Percentiles rank a stretch among this genome's conserved stretches.
Conservation (phyloP, 73 alveolate genomes). For the Symbiodinium pilosum region DNA sequence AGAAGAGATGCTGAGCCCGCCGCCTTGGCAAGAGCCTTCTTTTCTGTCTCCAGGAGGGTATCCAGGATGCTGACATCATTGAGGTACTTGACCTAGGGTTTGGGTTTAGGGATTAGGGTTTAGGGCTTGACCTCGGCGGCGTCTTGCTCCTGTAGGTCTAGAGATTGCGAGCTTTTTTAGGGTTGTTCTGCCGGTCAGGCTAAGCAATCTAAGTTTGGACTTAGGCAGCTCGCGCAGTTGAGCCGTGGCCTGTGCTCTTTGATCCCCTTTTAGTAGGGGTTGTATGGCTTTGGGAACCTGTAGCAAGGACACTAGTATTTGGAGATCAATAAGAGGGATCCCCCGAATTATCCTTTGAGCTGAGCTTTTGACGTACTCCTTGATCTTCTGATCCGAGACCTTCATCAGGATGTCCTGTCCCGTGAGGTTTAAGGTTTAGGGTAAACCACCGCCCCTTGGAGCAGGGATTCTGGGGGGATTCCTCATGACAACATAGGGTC, state of each 20-base stretch:
- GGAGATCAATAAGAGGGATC: too few relatives aligned
- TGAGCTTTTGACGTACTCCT: slow-evolving; percentile 50
- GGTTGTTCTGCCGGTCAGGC: too few relatives aligned
- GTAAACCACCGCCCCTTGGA: too few relatives aligned
- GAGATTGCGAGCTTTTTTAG: too few relatives aligned
- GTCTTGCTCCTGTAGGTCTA: too few relatives aligned
- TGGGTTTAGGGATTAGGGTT: background rate
- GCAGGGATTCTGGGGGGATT: too few relatives aligned
- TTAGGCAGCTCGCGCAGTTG: too few relatives aligned
- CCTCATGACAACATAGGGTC: too few relatives aligned
- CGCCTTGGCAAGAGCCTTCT: slow-evolving; percentile 82
- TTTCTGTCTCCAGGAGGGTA: slow-evolving; percentile 70
- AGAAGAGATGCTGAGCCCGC: background rate
- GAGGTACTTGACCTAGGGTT: slow-evolving; percentile 27
- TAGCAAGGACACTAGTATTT: background rate
- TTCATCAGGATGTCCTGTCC: slow-evolving; percentile 78
- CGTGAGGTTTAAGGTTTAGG: too few relatives aligned
- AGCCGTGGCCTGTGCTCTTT: too few relatives aligned
- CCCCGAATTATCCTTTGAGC: too few relatives aligned
- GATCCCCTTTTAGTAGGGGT: background rate
- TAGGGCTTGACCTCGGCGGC: background rate
- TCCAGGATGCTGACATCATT: slow-evolving; percentile 84
- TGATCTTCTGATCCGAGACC: slow-evolving; percentile 91
- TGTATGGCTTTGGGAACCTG: background rate
- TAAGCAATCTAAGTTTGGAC: too few relatives aligned